Conservation (phyloP, 2,329 filamentous ascomycete genomes). For the Verticillium klebahnii region DNA sequence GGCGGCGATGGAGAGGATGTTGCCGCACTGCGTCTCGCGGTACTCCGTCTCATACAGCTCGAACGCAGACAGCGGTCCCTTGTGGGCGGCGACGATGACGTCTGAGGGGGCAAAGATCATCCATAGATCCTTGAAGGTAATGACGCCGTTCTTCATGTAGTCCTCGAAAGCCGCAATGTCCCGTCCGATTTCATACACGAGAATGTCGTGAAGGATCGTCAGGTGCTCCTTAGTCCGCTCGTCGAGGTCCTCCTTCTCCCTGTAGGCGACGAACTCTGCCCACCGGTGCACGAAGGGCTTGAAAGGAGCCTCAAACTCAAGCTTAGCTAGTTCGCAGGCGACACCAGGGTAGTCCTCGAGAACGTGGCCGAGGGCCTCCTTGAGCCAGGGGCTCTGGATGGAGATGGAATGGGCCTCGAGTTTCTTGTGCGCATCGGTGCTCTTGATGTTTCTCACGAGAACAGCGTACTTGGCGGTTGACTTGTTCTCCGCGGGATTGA, state of each 20-base stretch:
- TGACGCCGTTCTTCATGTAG: constrained; percentile 46
- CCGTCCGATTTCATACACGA: constrained; percentile 47
- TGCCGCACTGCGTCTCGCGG: constrained; percentile 28
- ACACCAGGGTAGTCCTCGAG: constrained; percentile 57
- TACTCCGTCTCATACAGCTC: constrained; percentile 33
- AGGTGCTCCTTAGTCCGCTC: constrained; percentile 40
- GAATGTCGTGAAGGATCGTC: constrained; percentile 37
- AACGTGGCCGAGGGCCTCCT: constrained; percentile 48
- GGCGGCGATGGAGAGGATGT: constrained; percentile 32
- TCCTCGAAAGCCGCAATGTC: constrained; percentile 45
- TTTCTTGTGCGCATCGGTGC: constrained; percentile 54
- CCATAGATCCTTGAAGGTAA: constrained; percentile 49
- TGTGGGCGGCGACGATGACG: constrained; percentile 31
- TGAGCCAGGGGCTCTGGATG: constrained; percentile 58
- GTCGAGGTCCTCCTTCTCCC: constrained; percentile 36
- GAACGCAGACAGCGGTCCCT: constrained; percentile 33
- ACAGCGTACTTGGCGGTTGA: constrained; percentile 58
- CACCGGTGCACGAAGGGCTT: constrained; percentile 63
- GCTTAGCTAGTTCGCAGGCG: constrained; percentile 51
- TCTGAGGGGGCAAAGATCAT: constrained; percentile 47
- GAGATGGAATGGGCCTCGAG: constrained; percentile 59
- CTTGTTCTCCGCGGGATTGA: constrained; percentile 54
- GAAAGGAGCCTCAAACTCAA: constrained; percentile 59
- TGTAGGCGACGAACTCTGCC: constrained; percentile 38
- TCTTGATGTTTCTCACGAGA: constrained; percentile 53